phyloP scores from a whole-genome alignment of 2,329 filamentous ascomycete species.

The Xylaria sp. region DNA sequence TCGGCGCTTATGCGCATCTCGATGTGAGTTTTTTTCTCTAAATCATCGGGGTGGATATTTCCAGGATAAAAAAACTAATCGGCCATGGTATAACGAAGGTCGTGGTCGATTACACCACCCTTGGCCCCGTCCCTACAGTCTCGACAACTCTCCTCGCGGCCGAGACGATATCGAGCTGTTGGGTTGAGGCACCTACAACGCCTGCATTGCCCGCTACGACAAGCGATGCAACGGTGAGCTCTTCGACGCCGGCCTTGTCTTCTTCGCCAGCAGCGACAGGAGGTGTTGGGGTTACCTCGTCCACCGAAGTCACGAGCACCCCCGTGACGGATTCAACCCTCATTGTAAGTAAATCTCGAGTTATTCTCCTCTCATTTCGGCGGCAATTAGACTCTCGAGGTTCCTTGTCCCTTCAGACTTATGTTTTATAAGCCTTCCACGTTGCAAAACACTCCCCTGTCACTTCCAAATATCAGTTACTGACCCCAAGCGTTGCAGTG shows the following conservation, averaged over 20 bases:
- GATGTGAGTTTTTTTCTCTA: conserved; percentile 20
- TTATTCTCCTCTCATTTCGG: not conserved
- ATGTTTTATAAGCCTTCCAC: not conserved
- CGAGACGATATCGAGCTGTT: conserved; percentile 23
- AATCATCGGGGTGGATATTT: not conserved
- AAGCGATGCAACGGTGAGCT: not conserved
- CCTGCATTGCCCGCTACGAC: conserved; percentile 11
- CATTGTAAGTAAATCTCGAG: not conserved
- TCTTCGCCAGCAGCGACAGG: conserved; percentile 16
- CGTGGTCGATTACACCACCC: conserved; percentile 32
- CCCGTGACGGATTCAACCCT: not conserved
- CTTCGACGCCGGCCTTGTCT: not conserved
- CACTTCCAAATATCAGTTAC: not conserved
- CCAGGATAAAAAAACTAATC: not conserved
- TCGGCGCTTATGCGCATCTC: conserved; percentile 31
- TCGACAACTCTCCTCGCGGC: conserved; percentile 32
- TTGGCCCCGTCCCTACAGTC: conserved; percentile 34
- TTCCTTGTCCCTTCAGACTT: not conserved
- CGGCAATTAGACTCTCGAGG: too few relatives aligned
- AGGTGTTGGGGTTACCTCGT: not conserved
- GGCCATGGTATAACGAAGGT: conserved; percentile 14
- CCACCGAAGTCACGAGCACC: conserved; percentile 1
- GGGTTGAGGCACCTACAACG: conserved; percentile 8
- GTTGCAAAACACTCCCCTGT: not conserved
- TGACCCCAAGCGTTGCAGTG: not conserved